phyloP scores from a whole-genome alignment of 2,329 filamentous ascomycete genomes.

The Neurospora crassa region DNA sequence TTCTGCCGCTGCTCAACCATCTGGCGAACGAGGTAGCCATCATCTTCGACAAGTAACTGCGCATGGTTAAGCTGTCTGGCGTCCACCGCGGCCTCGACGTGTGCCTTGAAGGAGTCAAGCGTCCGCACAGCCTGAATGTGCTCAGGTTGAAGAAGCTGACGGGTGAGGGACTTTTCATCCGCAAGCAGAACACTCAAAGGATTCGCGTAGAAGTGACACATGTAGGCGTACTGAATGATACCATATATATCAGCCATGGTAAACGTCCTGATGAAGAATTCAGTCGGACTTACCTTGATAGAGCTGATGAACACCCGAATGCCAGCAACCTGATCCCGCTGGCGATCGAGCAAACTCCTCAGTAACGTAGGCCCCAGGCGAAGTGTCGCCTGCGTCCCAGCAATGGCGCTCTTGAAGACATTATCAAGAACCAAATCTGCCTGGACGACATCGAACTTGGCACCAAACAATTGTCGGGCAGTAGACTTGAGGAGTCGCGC shows the following conservation, averaged over 20 bases:
- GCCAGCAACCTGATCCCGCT: slow-evolving; percentile 68
- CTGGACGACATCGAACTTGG: slow-evolving; percentile 69
- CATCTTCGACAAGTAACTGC: slow-evolving; percentile 48
- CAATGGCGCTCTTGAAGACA: slow-evolving; percentile 58
- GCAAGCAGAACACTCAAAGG: slow-evolving; percentile 56
- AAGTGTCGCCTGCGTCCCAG: slow-evolving; percentile 44
- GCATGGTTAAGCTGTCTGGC: slow-evolving; percentile 33
- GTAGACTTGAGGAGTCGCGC: slow-evolving; percentile 61
- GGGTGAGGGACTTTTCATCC: slow-evolving; percentile 14
- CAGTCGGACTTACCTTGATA: slow-evolving; percentile 43
- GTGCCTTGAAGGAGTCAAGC: slow-evolving; percentile 56
- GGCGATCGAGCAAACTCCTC: slow-evolving; percentile 56
- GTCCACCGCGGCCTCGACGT: slow-evolving; percentile 39
- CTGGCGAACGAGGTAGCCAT: slow-evolving; percentile 42
- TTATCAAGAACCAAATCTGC: slow-evolving; percentile 62
- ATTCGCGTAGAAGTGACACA: slow-evolving; percentile 80
- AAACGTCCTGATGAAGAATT: background rate
- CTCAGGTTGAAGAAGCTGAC: slow-evolving; percentile 39
- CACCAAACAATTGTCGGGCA: slow-evolving; percentile 56
- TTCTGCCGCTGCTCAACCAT: slow-evolving; percentile 20
- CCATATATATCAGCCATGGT: background rate
- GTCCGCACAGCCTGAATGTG: slow-evolving; percentile 60
- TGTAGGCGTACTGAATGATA: slow-evolving; percentile 59
- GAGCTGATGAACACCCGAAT: slow-evolving; percentile 63
- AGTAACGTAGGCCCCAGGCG: slow-evolving; percentile 56